A percentile compares a stretch with the other conserved stretches of the same genome.
phyloP scores from a whole-genome alignment of 2,329 filamentous ascomycete genomes.

The Aureobasidium sp. region DNA sequence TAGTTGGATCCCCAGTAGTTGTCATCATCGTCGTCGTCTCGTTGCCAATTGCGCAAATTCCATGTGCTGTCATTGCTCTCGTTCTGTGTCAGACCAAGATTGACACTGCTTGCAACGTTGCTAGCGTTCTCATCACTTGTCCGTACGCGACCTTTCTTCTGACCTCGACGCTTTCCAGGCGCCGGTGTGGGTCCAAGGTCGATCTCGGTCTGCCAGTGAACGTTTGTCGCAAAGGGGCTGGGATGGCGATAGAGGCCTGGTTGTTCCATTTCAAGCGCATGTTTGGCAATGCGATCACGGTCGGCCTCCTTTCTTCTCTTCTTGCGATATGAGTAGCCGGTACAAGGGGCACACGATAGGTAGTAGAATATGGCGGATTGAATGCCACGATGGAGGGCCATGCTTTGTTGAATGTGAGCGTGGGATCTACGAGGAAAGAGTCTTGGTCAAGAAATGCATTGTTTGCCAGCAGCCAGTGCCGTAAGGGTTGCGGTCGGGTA shows the following conservation, averaged over 20 bases:
- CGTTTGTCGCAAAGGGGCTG: conserved; percentile 80
- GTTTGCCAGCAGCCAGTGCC: neutral
- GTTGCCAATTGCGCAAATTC: conserved; percentile 73
- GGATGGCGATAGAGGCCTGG: conserved; percentile 69
- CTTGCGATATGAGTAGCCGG: conserved; percentile 60
- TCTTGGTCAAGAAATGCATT: neutral
- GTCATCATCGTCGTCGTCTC: conserved; percentile 86
- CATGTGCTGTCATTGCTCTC: conserved; percentile 48
- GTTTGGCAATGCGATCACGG: conserved; percentile 59
- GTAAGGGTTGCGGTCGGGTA: neutral
- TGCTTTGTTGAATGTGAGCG: conserved; percentile 15
- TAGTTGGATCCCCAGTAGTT: conserved; percentile 63
- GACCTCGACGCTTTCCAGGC: conserved; percentile 28
- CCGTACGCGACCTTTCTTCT: conserved; percentile 35
- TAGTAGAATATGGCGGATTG: conserved; percentile 76
- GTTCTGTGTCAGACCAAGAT: conserved; percentile 19
- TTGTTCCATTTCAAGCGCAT: conserved; percentile 58
- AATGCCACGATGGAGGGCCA: conserved; percentile 41
- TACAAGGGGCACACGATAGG: conserved; percentile 70
- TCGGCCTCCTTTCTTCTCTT: conserved; percentile 65
- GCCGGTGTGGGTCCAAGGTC: conserved; percentile 68
- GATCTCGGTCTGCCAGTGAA: conserved; percentile 84
- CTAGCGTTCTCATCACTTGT: conserved; percentile 15
- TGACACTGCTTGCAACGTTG: conserved; percentile 11
- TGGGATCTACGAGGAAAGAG: neutral